A percentile compares a stretch with the other conserved stretches of the same genome.
phyloP scores from a whole-genome alignment of 352 stramenopile genomes.

The Globisporangium mamillatum region DNA sequence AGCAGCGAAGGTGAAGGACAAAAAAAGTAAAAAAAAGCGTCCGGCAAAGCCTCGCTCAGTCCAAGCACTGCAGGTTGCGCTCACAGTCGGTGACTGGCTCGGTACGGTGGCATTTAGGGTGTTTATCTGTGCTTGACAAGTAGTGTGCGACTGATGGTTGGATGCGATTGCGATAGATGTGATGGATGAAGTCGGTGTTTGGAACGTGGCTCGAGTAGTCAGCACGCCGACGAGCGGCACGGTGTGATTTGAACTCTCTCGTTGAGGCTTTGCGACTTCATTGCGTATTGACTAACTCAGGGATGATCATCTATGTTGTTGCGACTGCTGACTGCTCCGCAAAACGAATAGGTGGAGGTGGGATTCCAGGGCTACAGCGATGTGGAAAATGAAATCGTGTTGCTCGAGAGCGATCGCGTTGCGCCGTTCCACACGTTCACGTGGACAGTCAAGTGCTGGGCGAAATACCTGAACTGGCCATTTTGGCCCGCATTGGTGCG shows the following conservation, averaged over 20 bases:
- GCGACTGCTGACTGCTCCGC: not conserved
- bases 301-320: not conserved
- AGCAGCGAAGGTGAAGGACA: not conserved
- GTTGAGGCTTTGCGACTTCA: not conserved
- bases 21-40: not conserved
- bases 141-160: not conserved
- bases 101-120: not conserved
- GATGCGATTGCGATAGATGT: slow-evolving; percentile 3
- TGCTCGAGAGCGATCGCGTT: slow-evolving; percentile 45
- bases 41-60: not conserved
- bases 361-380: slow-evolving; percentile 55
- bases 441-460: slow-evolving; percentile 70
- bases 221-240: not conserved
- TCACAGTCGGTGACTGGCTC: slow-evolving; percentile 17
- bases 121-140: not conserved
- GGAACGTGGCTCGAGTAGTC: slow-evolving; percentile 13
- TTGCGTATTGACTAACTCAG: not conserved
- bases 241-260: not conserved
- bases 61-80: not conserved
- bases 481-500: slow-evolving; percentile 59
- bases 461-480: slow-evolving; percentile 70
- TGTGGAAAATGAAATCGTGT: slow-evolving; percentile 53
- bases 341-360: slow-evolving; percentile 18
- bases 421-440: slow-evolving; percentile 72
- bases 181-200: slow-evolving; percentile 13